Percentiles rank a stretch among this genome's conserved stretches.
Conservation (phyloP, 352 stramenopile species). For the Phytophthora lateralis region DNA sequence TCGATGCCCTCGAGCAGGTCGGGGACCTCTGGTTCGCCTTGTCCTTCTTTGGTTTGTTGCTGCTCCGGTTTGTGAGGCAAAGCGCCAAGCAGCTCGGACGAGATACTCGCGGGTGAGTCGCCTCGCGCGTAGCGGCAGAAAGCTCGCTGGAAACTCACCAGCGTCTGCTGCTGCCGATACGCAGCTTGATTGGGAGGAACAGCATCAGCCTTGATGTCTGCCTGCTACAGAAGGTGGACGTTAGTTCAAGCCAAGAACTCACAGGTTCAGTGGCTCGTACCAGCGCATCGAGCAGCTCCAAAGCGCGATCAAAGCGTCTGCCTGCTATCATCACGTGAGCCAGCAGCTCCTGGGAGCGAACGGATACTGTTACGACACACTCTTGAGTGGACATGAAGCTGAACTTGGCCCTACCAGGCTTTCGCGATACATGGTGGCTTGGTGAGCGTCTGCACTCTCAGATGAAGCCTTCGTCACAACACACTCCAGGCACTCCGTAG, state of each 20-base stretch:
- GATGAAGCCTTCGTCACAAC: conserved; percentile 19
- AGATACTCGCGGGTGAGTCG: conserved; percentile 10
- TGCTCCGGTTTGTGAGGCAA: neutral
- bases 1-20: conserved; percentile 19
- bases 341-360: conserved; percentile 43
- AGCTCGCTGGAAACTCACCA: conserved; percentile 40
- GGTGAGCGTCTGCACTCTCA: conserved; percentile 18
- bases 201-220: neutral
- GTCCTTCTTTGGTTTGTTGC: neutral
- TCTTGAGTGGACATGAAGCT: too few relatives aligned
- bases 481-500: conserved; percentile 37
- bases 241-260: neutral
- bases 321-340: conserved; percentile 43
- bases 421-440: conserved; percentile 31
- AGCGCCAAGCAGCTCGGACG: conserved; percentile 17
- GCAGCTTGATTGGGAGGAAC: neutral
- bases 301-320: conserved; percentile 31
- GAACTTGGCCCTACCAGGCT: conserved; percentile 26
- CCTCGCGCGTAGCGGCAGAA: conserved; percentile 36
- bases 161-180: conserved; percentile 21
- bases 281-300: conserved; percentile 28
- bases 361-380: neutral
- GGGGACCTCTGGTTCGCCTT: conserved; percentile 1
- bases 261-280: conserved; percentile 2
- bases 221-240: conserved; percentile 4